Conservation (phyloP, 768 basidiomycete genomes). For the Aureoboletus auriporus region DNA sequence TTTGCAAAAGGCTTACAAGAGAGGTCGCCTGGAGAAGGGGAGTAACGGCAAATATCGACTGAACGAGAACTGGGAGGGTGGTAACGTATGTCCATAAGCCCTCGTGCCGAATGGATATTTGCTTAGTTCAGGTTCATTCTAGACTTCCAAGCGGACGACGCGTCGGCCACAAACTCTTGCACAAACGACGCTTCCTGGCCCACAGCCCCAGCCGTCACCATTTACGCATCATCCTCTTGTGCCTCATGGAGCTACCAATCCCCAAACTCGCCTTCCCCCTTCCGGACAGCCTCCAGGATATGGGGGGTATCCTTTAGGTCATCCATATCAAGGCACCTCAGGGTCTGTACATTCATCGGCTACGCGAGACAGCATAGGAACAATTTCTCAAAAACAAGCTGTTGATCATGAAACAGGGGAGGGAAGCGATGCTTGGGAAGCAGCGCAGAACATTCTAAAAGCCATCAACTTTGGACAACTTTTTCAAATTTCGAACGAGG, state of each 20-base stretch:
- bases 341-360: neutral
- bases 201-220: constrained; percentile 41
- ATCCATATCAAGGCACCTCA: constrained; percentile 26
- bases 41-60: constrained; percentile 70
- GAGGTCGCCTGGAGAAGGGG: constrained; percentile 76
- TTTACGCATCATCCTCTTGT: constrained; percentile 56
- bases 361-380: constrained; percentile 1
- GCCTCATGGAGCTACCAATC: constrained; percentile 27
- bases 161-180: constrained; percentile 64
- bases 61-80: constrained; percentile 77
- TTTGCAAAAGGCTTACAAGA: constrained; percentile 78
- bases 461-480: constrained; percentile 70
- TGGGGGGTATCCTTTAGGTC: constrained; percentile 37
- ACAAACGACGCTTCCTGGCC: constrained; percentile 26
- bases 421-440: constrained; percentile 67
- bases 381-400: constrained; percentile 13
- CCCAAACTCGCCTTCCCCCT: constrained; percentile 34
- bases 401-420: constrained; percentile 35
- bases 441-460: constrained; percentile 72
- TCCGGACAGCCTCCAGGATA: constrained; percentile 32
- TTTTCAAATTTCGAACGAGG: constrained; percentile 35
- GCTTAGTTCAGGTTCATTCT: constrained; percentile 7
- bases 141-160: constrained; percentile 77
- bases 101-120: neutral
- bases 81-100: constrained; percentile 50